These are phyloP conservation scores for Trametopsis cervina DNA, from an alignment of 768 basidiomycete species.

Conservation along the genomic window DNA sequence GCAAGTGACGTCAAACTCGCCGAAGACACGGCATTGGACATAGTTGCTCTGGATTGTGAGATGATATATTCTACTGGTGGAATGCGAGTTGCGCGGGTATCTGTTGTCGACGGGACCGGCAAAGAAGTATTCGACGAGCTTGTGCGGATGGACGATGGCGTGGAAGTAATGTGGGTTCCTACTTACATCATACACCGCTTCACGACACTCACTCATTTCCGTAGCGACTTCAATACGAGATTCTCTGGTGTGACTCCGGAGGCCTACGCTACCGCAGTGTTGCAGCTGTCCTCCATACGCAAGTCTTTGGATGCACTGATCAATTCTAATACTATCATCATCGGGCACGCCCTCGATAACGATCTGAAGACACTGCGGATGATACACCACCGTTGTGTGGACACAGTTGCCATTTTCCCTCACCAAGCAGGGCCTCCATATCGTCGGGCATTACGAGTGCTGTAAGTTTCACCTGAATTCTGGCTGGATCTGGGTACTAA, in stretches of 20 bases:
- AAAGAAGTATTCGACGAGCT: conserved; percentile 75
- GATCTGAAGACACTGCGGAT: conserved; percentile 88
- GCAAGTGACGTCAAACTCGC: conserved; percentile 15
- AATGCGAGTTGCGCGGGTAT: conserved; percentile 84
- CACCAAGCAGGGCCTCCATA: conserved; percentile 74
- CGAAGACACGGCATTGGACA: conserved; percentile 47
- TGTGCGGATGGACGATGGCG: conserved; percentile 73
- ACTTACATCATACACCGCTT: background rate
- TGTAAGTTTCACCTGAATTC: conserved; percentile 41
- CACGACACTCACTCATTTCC: background rate
- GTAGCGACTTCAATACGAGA: conserved; percentile 86
- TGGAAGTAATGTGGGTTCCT: conserved; percentile 62
- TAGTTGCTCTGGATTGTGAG: conserved; percentile 92
- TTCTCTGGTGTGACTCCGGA: conserved; percentile 77
- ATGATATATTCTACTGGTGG: conserved; percentile 96
- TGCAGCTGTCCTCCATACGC: conserved; percentile 63
- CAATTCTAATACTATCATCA: conserved; percentile 73
- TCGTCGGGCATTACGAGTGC: conserved; percentile 70
- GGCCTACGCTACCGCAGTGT: conserved; percentile 47
- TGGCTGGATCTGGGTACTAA: background rate
- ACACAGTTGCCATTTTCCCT: conserved; percentile 84
- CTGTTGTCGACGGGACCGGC: conserved; percentile 76
- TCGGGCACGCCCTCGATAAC: conserved; percentile 91
- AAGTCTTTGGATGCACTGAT: conserved; percentile 65
- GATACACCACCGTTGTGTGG: conserved; percentile 78